Evolutionary conservation across 345 rosid genomes (phyloP).

Genomic region (Cardamine occulta): DNA sequence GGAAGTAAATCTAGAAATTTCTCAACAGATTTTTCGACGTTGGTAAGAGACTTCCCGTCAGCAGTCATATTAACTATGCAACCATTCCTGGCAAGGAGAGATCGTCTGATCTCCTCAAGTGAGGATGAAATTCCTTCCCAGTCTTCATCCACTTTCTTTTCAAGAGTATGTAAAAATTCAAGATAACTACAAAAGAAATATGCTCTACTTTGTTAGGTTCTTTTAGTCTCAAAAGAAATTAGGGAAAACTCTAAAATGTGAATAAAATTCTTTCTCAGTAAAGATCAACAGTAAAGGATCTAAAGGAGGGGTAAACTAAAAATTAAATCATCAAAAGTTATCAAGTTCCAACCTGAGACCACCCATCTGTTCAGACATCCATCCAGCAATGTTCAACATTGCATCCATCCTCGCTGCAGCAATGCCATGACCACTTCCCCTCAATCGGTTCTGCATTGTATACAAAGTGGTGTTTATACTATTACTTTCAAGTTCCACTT

Average conservation of each 20-base stretch:
- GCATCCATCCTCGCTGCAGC: slow-evolving; percentile 96
- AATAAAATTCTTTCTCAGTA: not conserved
- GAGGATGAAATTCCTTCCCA: slow-evolving; percentile 90
- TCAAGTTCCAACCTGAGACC: slow-evolving; percentile 74
- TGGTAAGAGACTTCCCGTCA: slow-evolving; percentile 68
- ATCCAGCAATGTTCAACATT: slow-evolving; percentile 83
- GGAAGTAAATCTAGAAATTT: slow-evolving; percentile 93
- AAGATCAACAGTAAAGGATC: not conserved
- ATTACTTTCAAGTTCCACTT: slow-evolving; percentile 11
- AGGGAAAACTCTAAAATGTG: not conserved
- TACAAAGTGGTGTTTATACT: slow-evolving; percentile 9
- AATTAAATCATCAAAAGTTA: not conserved
- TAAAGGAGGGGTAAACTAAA: not conserved
- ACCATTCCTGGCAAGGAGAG: slow-evolving; percentile 73
- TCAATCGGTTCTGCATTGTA: slow-evolving; percentile 70
- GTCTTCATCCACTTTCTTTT: slow-evolving; percentile 81
- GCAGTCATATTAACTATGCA: slow-evolving; percentile 92
- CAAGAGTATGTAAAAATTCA: slow-evolving; percentile 79
- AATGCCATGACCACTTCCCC: slow-evolving; percentile 93
- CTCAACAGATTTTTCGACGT: slow-evolving; percentile 63
- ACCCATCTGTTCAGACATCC: slow-evolving; percentile 99
- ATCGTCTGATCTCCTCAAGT: slow-evolving; percentile 81
- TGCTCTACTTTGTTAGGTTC: slow-evolving; percentile 29
- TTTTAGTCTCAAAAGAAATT: not conserved
- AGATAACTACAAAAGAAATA: slow-evolving; percentile 62